Percentiles rank a stretch among this genome's conserved stretches.
Conservation (phyloP, 1,284 basidiomycete genomes). For the Exobasidium cylindrosporum region DNA sequence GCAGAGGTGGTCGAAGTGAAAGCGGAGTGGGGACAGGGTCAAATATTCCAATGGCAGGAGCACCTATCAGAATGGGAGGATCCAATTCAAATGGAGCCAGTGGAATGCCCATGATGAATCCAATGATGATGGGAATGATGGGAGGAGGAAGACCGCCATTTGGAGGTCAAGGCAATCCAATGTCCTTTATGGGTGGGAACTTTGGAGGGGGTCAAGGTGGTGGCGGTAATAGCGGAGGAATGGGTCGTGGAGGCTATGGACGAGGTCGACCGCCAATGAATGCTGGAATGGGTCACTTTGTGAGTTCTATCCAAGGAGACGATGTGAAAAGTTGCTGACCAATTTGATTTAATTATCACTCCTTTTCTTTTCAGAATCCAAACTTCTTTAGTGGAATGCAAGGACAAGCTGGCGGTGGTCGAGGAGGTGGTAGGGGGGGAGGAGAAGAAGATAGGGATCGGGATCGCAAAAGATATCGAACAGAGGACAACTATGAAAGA, state of each 20-base stretch:
- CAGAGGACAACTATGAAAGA: constrained; percentile 30
- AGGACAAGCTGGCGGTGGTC: neutral
- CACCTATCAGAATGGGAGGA: constrained; percentile 44
- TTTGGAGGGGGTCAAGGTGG: constrained; percentile 15
- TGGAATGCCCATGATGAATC: constrained; percentile 24
- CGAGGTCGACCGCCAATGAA: constrained; percentile 1
- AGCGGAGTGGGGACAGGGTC: constrained; percentile 28
- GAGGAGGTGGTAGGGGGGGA: constrained; percentile 13
- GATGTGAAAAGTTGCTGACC: neutral
- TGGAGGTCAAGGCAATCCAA: constrained; percentile 50
- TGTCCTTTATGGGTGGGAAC: constrained; percentile 55
- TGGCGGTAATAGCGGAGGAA: constrained; percentile 28
- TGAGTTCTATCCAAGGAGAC: no score
- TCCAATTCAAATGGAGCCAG: constrained; percentile 15
- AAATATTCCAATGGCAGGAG: constrained; percentile 34
- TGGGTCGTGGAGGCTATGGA: constrained; percentile 17
- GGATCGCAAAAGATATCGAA: constrained; percentile 35
- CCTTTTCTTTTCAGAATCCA: neutral
- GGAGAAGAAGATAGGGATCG: constrained; percentile 24
- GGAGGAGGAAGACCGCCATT: constrained; percentile 25
- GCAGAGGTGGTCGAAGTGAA: constrained; percentile 18
- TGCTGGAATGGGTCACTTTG: constrained; percentile 10
- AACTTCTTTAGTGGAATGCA: constrained; percentile 16
- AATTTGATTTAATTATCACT: neutral
- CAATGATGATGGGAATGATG: constrained; percentile 39